Evolutionary conservation across 495 filamentous ascomycete species (phyloP).

Genomic region (Neurospora discreta): DNA sequence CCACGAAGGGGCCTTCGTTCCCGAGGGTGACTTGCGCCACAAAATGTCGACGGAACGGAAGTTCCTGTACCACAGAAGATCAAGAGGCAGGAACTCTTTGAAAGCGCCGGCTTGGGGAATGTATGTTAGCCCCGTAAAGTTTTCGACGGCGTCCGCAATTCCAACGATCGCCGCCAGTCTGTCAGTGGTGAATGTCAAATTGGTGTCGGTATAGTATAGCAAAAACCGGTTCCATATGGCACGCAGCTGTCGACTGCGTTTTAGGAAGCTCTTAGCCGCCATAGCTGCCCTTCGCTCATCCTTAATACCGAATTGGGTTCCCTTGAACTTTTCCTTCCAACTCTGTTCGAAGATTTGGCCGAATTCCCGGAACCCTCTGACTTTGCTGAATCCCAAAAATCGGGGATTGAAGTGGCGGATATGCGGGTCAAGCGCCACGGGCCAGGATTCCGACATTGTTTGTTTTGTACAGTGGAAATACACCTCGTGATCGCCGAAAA

Average conservation of each 20-base stretch:
- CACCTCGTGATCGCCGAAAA: background rate
- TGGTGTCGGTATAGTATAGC: background rate
- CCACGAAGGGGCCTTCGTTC: background rate
- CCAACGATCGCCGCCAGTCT: background rate
- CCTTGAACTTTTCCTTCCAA: background rate
- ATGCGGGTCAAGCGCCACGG: background rate
- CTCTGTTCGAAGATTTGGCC: background rate
- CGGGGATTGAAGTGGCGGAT: background rate
- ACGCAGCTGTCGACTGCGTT: background rate
- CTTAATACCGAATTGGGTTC: background rate
- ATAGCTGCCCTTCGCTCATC: background rate
- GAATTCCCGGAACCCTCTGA: background rate
- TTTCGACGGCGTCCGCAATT: background rate
- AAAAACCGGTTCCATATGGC: background rate
- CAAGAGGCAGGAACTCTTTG: background rate
- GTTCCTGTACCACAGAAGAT: background rate
- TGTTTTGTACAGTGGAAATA: background rate
- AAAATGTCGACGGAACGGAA: background rate
- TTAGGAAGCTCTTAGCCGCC: background rate
- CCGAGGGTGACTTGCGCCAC: background rate
- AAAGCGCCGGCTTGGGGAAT: background rate
- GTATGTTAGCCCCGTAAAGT: background rate
- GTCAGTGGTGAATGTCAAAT: background rate
- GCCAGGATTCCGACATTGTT: background rate
- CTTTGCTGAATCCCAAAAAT: background rate